Conservation (phyloP, 1,139 yeast genomes). For the Blastobotrys arbuscula region DNA sequence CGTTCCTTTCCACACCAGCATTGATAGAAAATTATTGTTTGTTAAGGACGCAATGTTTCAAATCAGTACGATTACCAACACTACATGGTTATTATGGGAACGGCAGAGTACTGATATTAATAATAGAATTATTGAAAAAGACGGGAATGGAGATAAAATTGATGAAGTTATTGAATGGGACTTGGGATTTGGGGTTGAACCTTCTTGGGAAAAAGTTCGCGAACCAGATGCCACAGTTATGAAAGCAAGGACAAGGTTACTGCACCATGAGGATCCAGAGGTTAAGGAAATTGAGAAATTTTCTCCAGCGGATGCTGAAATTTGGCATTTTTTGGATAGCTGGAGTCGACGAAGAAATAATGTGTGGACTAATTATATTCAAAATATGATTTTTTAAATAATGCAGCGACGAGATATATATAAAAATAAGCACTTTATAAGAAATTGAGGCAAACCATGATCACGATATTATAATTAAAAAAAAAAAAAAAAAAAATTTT, state of each 20-base stretch:
- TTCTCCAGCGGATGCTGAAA: slow-evolving; percentile 28
- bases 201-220: background rate
- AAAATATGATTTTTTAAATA: background rate
- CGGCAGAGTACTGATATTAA: slow-evolving; percentile 15
- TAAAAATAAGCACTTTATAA: no score
- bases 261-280: slow-evolving; percentile 4
- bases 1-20: slow-evolving; percentile 13
- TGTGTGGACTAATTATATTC: background rate
- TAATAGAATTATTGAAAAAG: background rate
- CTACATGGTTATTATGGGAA: slow-evolving; percentile 25
- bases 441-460: no score
- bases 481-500: no score
- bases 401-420: no score
- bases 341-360: background rate
- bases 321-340: slow-evolving; percentile 24
- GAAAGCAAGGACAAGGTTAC: background rate
- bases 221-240: background rate
- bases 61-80: slow-evolving; percentile 16
- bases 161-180: slow-evolving; percentile 21
- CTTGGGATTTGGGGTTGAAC: slow-evolving; percentile 17
- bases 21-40: slow-evolving; percentile 18
- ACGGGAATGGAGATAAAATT: slow-evolving; percentile 5
- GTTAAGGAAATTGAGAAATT: slow-evolving; percentile 21
- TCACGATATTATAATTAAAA: no score
- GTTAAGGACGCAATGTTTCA: slow-evolving; percentile 22